A percentile compares a stretch with the other conserved stretches of the same genome.
phyloP scores from a whole-genome alignment of 2,329 filamentous ascomycete genomes.

The Aspergillus cejpii region DNA sequence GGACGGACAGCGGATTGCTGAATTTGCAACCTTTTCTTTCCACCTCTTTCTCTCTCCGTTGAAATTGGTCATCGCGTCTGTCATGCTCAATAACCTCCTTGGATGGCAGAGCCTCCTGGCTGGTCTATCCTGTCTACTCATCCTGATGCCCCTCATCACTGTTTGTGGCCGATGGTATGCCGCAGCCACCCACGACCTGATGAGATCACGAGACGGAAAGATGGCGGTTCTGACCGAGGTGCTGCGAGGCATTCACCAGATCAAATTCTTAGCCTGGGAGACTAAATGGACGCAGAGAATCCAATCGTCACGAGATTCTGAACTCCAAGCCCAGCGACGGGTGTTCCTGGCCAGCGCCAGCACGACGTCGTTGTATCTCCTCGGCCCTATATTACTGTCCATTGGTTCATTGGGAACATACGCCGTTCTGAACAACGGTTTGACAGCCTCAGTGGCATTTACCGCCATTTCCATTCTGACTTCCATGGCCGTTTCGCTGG shows the following conservation, averaged over 20 bases:
- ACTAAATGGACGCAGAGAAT: slow-evolving; percentile 66
- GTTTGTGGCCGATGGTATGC: slow-evolving; percentile 59
- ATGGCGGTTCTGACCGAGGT: slow-evolving; percentile 67
- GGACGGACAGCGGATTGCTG: slow-evolving; percentile 60
- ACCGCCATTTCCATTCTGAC: slow-evolving; percentile 67
- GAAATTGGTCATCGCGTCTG: slow-evolving; percentile 59
- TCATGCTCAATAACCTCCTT: slow-evolving; percentile 59
- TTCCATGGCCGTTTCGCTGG: slow-evolving; percentile 60
- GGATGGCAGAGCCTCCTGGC: slow-evolving; percentile 62
- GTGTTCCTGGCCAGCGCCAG: slow-evolving; percentile 57
- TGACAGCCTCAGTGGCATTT: slow-evolving; percentile 67
- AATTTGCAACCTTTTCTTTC: slow-evolving; percentile 59
- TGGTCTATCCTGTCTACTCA: slow-evolving; percentile 56
- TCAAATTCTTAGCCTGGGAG: slow-evolving; percentile 73
- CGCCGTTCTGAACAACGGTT: slow-evolving; percentile 52
- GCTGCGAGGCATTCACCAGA: slow-evolving; percentile 68
- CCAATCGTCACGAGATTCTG: slow-evolving; percentile 54
- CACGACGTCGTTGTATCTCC: slow-evolving; percentile 61
- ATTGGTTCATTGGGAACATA: slow-evolving; percentile 62
- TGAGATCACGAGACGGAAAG: slow-evolving; percentile 69
- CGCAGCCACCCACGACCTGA: slow-evolving; percentile 58
- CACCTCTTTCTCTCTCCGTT: slow-evolving; percentile 56
- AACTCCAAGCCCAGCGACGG: slow-evolving; percentile 61
- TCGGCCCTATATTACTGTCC: slow-evolving; percentile 64
- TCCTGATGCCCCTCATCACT: slow-evolving; percentile 61